Evolutionary conservation across 768 basidiomycete genomes (phyloP).

Genomic region (Crassisporium funariophilum): DNA sequence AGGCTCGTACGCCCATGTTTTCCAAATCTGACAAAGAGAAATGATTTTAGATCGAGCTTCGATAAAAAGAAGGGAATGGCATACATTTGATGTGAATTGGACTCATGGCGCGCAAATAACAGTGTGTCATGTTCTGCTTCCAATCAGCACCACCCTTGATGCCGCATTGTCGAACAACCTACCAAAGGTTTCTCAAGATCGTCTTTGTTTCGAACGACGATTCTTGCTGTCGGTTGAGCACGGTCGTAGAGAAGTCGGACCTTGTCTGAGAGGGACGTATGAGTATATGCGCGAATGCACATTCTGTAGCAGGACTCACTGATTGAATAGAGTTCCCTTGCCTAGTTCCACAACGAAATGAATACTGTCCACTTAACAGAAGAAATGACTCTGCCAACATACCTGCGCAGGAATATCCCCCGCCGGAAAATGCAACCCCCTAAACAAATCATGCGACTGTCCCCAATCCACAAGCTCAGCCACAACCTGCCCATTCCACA

Average conservation of each 20-base stretch:
- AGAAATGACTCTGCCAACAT: constrained; percentile 15
- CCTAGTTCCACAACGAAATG: constrained; percentile 37
- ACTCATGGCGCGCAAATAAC: constrained; percentile 83
- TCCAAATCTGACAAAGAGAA: constrained; percentile 52
- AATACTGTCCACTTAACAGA: too few species aligned
- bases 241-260: constrained; percentile 78
- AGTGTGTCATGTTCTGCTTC: constrained; percentile 77
- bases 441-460: constrained; percentile 71
- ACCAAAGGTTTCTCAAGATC: constrained; percentile 73
- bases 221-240: constrained; percentile 68
- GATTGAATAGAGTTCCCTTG: constrained; percentile 66
- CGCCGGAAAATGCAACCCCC: constrained; percentile 72
- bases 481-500: constrained; percentile 79
- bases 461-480: constrained; percentile 82
- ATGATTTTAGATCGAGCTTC: not conserved
- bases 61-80: constrained; percentile 17
- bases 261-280: constrained; percentile 57
- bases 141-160: not conserved
- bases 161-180: constrained; percentile 20
- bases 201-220: constrained; percentile 60
- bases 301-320: constrained; percentile 40
- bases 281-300: not conserved
- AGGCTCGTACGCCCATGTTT: constrained; percentile 83
- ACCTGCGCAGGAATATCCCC: constrained; percentile 70
- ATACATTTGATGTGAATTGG: constrained; percentile 81